Conservation (phyloP, 805 yeast genomes). For the Ascoidea asiatica region DNA sequence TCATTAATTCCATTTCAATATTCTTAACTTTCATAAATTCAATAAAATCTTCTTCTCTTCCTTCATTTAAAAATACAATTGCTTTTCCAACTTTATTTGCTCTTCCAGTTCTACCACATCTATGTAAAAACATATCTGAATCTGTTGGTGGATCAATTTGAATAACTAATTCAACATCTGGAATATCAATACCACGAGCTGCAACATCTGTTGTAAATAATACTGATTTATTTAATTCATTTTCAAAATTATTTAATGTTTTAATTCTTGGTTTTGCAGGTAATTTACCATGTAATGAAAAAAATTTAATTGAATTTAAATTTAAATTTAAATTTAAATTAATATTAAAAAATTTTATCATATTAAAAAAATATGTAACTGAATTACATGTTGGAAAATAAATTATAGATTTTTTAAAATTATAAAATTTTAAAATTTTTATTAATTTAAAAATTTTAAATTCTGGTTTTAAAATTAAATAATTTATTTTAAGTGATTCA, state of each 20-base stretch:
- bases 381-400: conserved; percentile 85
- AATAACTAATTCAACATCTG: conserved; percentile 87
- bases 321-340: conserved; percentile 12
- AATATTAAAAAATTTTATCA: conserved; percentile 30
- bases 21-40: conserved; percentile 69
- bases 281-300: conserved; percentile 83
- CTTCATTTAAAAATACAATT: conserved; percentile 54
- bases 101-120: conserved; percentile 93
- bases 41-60: conserved; percentile 71
- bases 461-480: conserved; percentile 44
- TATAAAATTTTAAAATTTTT: conserved; percentile 34
- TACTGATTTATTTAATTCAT: conserved; percentile 32
- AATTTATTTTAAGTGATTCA: conserved; percentile 44
- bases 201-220: conserved; percentile 96
- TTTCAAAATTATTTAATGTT: conserved; percentile 49
- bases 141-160: conserved; percentile 93
- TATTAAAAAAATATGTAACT: conserved; percentile 62
- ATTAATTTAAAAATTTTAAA: conserved; percentile 48
- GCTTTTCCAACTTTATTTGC: conserved; percentile 81
- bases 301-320: conserved; percentile 27
- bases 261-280: conserved; percentile 67
- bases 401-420: conserved; percentile 71
- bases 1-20: conserved; percentile 34
- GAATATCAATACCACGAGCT: conserved; percentile 91
- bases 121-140: conserved; percentile 80